These are phyloP conservation scores for Rhynchospora tenuis DNA, from an alignment of 176 grass and related monocot species.

Conservation along the genomic window DNA sequence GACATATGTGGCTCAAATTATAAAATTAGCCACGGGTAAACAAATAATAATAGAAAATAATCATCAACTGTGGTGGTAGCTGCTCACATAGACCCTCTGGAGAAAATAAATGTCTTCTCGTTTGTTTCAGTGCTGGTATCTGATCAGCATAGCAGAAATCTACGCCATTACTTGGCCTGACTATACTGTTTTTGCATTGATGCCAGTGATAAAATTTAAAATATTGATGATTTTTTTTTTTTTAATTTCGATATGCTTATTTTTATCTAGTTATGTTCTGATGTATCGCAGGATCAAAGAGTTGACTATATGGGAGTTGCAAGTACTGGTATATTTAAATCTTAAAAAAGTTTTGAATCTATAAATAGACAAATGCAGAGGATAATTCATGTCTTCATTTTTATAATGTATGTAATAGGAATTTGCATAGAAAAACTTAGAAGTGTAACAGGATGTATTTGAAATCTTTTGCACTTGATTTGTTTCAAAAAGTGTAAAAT, in stretches of 20 bases:
- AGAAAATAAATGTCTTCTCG: background rate
- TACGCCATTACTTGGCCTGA: background rate
- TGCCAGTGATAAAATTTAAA: background rate
- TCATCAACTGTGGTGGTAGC: background rate
- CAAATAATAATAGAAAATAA: background rate
- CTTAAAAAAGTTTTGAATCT: background rate
- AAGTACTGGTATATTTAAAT: slow-evolving; percentile 20
- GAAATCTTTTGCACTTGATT: background rate
- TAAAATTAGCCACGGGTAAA: background rate
- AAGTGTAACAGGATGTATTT: background rate
- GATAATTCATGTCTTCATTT: background rate
- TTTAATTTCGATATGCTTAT: background rate
- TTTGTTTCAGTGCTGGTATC: background rate
- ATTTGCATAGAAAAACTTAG: background rate
- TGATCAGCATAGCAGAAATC: background rate
- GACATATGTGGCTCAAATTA: background rate
- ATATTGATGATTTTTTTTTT: background rate
- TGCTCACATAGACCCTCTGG: background rate
- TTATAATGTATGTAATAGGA: background rate
- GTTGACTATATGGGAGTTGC: background rate
- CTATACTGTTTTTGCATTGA: background rate
- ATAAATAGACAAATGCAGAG: background rate
- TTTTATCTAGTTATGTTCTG: slow-evolving; percentile 5
- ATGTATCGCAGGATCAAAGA: slow-evolving; percentile 25
- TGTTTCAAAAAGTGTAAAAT: background rate